phyloP scores from a whole-genome alignment of 306 rosid genomes.

The Lablab purpureus region DNA sequence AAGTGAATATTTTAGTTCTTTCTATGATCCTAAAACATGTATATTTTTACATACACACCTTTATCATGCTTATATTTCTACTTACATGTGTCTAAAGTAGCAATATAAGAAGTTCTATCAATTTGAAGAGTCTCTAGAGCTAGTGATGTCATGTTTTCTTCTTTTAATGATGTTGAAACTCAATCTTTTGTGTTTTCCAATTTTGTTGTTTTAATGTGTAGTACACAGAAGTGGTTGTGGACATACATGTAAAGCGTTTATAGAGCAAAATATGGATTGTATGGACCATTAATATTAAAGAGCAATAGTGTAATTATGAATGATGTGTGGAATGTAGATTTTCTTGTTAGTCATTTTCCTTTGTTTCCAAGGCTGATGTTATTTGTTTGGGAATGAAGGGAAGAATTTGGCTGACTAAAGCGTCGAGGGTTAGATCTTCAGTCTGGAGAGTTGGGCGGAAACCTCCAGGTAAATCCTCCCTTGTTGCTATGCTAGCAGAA shows the following conservation, averaged over 20 bases:
- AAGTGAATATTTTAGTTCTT: not conserved
- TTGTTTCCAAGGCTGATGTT: conserved; percentile 35
- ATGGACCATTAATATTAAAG: conserved; percentile 27
- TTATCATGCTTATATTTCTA: not conserved
- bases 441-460: conserved; percentile 93
- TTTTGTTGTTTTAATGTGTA: not conserved
- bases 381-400: conserved; percentile 66
- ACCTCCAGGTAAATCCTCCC: conserved; percentile 75
- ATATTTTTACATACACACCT: not conserved
- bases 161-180: not conserved
- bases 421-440: conserved; percentile 81
- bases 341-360: conserved; percentile 25
- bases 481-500: conserved; percentile 18
- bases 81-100: conserved; percentile 14
- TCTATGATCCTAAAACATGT: conserved; percentile 5
- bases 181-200: conserved; percentile 25
- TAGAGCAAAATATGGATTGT: conserved; percentile 34
- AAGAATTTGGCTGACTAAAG: conserved; percentile 85
- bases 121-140: not conserved
- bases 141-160: not conserved
- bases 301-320: conserved; percentile 34
- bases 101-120: not conserved
- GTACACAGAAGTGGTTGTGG: not conserved
- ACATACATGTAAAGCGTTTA: conserved; percentile 19
- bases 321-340: conserved; percentile 35